phyloP scores from a whole-genome alignment of 805 yeast genomes.

The Zygoascus bituminiphila region DNA sequence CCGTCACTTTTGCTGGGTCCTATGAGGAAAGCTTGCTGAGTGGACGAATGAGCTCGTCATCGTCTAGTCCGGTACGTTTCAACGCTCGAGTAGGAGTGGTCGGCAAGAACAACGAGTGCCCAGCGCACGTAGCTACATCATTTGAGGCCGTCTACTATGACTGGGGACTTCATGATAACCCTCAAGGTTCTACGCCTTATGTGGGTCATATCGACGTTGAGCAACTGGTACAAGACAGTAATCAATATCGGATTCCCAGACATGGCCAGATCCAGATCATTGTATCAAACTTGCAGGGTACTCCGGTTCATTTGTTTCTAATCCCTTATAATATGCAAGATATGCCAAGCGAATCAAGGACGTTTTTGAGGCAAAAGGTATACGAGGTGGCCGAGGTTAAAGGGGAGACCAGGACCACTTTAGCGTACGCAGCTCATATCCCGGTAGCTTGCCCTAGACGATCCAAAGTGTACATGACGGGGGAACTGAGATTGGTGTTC shows the following conservation, averaged over 20 bases:
- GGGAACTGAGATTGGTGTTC: conserved; percentile 25
- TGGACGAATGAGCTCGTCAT: conserved; percentile 25
- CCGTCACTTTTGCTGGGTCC: conserved; percentile 22
- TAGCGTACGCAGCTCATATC: conserved; percentile 27
- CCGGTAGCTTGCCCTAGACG: conserved; percentile 22
- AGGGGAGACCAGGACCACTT: conserved; percentile 8
- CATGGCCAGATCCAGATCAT: conserved; percentile 29
- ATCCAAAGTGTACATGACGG: conserved; percentile 22
- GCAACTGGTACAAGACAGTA: not conserved
- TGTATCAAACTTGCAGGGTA: conserved; percentile 26
- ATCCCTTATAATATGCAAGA: conserved; percentile 27
- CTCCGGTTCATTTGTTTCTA: conserved; percentile 27
- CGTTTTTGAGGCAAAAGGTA: conserved; percentile 28
- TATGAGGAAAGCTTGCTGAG: conserved; percentile 28
- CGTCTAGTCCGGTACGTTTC: conserved; percentile 20
- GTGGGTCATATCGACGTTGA: conserved; percentile 22
- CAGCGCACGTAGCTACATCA: conserved; percentile 20
- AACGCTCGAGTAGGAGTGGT: conserved; percentile 25
- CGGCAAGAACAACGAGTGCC: conserved; percentile 22
- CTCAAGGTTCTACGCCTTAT: conserved; percentile 21
- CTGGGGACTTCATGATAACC: conserved; percentile 13
- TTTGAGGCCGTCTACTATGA: conserved; percentile 28
- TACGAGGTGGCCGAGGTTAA: conserved; percentile 2
- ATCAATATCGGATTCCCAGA: conserved; percentile 24
- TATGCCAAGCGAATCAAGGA: conserved; percentile 24